These are phyloP conservation scores for Quercus glauca DNA, from an alignment of 306 rosid genomes.

Conservation along the genomic window DNA sequence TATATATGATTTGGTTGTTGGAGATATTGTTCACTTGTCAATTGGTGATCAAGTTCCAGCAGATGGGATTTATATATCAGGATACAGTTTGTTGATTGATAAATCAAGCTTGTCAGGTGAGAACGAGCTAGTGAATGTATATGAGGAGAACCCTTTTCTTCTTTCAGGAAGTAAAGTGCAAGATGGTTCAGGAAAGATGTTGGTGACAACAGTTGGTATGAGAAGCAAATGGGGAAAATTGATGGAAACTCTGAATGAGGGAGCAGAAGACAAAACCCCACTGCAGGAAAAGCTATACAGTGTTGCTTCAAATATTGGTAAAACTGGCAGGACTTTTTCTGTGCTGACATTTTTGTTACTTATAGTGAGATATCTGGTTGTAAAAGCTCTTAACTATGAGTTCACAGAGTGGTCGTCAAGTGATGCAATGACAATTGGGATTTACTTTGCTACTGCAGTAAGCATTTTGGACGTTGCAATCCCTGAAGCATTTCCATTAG, in stretches of 20 bases:
- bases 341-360: conserved; percentile 71
- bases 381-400: conserved; percentile 48
- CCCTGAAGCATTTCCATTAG: conserved; percentile 96
- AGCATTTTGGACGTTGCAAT: conserved; percentile 91
- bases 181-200: conserved; percentile 89
- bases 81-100: conserved; percentile 73
- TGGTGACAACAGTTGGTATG: conserved; percentile 95
- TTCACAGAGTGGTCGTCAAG: conserved; percentile 62
- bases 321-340: conserved; percentile 79
- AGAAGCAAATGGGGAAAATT: conserved; percentile 97
- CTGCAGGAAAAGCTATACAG: conserved; percentile 94
- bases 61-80: conserved; percentile 79
- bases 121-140: conserved; percentile 65
- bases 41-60: conserved; percentile 96
- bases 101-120: conserved; percentile 96
- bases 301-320: conserved; percentile 86
- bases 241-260: conserved; percentile 88
- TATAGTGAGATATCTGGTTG: conserved; percentile 54
- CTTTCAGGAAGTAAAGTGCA: conserved; percentile 94
- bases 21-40: conserved; percentile 88
- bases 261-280: conserved; percentile 96
- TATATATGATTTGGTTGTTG: conserved; percentile 79
- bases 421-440: conserved; percentile 65
- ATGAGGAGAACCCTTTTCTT: conserved; percentile 73
- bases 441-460: conserved; percentile 87